Conservation (phyloP, 2,329 filamentous ascomycete species). For the Paraphoma chrysanthemicola region DNA sequence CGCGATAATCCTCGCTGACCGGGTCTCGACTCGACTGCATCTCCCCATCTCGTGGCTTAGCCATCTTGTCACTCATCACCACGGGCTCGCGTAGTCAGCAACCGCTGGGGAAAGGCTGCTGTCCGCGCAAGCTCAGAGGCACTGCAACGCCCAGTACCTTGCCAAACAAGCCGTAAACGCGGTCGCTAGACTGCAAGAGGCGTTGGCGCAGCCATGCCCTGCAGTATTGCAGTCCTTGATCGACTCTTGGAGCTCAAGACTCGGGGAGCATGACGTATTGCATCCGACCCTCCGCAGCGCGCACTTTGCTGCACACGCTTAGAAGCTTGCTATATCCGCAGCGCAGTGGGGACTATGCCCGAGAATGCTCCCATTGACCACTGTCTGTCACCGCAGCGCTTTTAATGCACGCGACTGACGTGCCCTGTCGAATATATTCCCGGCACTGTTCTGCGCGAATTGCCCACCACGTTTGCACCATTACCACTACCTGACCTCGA, state of each 20-base stretch:
- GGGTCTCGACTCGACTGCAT: background rate
- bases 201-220: slow-evolving; percentile 21
- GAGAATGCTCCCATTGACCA: slow-evolving; percentile 7
- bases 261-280: slow-evolving; percentile 36
- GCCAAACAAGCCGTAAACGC: slow-evolving; percentile 35
- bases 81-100: slow-evolving; percentile 3
- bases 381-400: background rate
- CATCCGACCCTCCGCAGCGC: slow-evolving; percentile 22
- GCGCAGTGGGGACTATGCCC: slow-evolving; percentile 18
- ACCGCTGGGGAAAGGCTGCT: background rate
- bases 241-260: slow-evolving; percentile 9
- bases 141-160: slow-evolving; percentile 13
- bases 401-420: slow-evolving; percentile 2
- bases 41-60: slow-evolving; percentile 1
- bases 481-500: too few relatives aligned
- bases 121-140: slow-evolving; percentile 10
- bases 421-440: slow-evolving; percentile 10
- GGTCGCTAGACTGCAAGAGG: slow-evolving; percentile 29
- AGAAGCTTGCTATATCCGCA: slow-evolving; percentile 17
- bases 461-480: too few relatives aligned
- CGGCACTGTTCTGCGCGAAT: slow-evolving; percentile 12
- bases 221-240: slow-evolving; percentile 26
- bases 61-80: slow-evolving; percentile 4
- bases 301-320: slow-evolving; percentile 14
- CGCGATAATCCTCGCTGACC: background rate